Base-by-base conservation (phyloP, 2,329 filamentous ascomycete species). In the Dactylellina leptospora region DNA sequence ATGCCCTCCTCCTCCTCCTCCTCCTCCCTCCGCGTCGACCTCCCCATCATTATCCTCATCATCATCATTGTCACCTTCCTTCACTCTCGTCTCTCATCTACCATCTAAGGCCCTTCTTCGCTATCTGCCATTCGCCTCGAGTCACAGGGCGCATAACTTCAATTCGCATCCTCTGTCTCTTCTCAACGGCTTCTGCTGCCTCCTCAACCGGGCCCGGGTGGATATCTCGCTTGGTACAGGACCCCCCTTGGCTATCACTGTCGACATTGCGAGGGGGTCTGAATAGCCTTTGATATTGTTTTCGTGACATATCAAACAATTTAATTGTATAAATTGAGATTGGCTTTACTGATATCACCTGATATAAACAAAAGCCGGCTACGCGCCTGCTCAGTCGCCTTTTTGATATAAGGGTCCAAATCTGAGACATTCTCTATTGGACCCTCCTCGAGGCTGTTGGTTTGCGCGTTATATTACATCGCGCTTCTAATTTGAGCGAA, bases 401-500 rank as follows among this genome's bases (percentile, higher is more conserved):
- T 51, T 50, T 28, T 22, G 50, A 47, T 44, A n/a, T 9, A 11
- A 27, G 1, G 6, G 23, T 42, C 44, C 33, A 16, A 9, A 16
- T 44, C 33, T 51, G 48, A 36, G 28, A 33, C 42, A 38, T 38
- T 23, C 18, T 22, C 18, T 13, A 18, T 16, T 25, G 20, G 20
- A 58, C 42, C 61, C 51, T 66, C 30, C 11, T 18, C n/a, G 54
- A 66, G 61, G 61, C 61, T 66, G 51, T 51, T 9, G 16, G 27
- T 44, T 58, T 33, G 55, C 63, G 63, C 55, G 55, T 69, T 53
- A 38, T 4, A 28, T 18, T 59, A 69, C 74, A 68, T 64, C 69
- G 62, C 73, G 63, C 74, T 45, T 44, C 69, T 64, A n/a, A n/a
- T 61, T 55, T 76, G 77, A 76, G 76, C 78, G 76, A 77, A 76